Conservation (phyloP, 2,329 filamentous ascomycete genomes). For the Cryphonectria radicalis region DNA sequence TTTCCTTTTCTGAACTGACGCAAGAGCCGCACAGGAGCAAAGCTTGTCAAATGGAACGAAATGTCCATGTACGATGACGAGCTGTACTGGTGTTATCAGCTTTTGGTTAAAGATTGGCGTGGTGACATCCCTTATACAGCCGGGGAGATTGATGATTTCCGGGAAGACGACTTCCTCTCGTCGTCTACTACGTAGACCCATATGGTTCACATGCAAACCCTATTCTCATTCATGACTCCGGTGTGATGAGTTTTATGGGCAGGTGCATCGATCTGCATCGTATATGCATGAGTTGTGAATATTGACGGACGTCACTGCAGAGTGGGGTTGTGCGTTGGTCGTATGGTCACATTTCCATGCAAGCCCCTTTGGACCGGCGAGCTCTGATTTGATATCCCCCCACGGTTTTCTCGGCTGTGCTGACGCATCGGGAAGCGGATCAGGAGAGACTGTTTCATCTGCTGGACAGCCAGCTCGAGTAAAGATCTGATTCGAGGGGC, state of each 20-base stretch:
- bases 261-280: not conserved
- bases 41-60: not conserved
- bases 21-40: not conserved
- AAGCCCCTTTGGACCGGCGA: not conserved
- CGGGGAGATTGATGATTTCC: not conserved
- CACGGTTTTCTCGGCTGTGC: not conserved
- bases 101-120: not conserved
- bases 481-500: not conserved
- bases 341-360: not conserved
- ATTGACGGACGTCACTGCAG: not conserved
- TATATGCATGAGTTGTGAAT: not conserved
- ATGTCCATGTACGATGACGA: constrained; percentile 2
- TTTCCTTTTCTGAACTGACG: not conserved
- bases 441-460: not conserved
- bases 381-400: not conserved
- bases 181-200: not conserved
- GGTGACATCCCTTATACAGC: not conserved
- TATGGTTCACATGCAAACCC: not conserved
- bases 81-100: constrained; percentile 5
- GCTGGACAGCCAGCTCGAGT: not conserved
- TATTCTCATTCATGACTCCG: not conserved
- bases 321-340: not conserved
- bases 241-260: not conserved
- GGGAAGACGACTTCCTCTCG: not conserved
- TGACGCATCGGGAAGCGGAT: not conserved